Conservation (phyloP, 306 rosid species). For the Glycine tomentella region DNA sequence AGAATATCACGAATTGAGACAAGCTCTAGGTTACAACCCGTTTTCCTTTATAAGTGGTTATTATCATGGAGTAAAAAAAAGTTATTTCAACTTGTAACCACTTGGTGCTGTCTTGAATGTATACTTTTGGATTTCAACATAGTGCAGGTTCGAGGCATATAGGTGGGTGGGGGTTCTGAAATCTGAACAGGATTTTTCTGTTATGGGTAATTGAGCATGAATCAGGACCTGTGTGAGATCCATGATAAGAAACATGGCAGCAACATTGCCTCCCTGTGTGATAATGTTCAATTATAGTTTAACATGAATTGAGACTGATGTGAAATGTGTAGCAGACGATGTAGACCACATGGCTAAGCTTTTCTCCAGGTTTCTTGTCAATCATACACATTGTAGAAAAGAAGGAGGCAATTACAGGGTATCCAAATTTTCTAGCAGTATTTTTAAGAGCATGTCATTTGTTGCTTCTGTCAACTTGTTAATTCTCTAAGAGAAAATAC, state of each 20-base stretch:
- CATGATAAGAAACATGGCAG: neutral
- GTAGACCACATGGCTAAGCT: neutral
- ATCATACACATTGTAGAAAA: too few relatives aligned
- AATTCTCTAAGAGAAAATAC: neutral
- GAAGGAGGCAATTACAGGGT: too few relatives aligned
- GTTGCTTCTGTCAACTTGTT: neutral
- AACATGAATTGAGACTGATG: conserved; percentile 8
- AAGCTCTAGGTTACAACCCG: neutral
- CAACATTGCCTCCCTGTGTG: neutral
- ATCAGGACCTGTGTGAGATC: neutral
- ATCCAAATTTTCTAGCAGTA: too few relatives aligned
- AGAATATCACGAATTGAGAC: neutral
- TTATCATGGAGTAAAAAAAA: neutral
- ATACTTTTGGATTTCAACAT: neutral
- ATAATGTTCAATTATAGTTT: neutral
- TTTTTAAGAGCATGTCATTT: neutral
- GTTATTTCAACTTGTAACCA: neutral
- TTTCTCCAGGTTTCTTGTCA: neutral
- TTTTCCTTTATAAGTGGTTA: neutral
- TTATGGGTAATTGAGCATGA: neutral
- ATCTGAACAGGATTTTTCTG: neutral
- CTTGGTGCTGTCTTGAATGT: neutral
- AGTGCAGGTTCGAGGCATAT: neutral
- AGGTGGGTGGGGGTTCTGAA: neutral
- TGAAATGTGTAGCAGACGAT: neutral